Evolutionary conservation across 1,284 basidiomycete species (phyloP), one percentile per base, ranked within the genome.

Genomic region (Neotropicomus parvogracilis): DNA sequence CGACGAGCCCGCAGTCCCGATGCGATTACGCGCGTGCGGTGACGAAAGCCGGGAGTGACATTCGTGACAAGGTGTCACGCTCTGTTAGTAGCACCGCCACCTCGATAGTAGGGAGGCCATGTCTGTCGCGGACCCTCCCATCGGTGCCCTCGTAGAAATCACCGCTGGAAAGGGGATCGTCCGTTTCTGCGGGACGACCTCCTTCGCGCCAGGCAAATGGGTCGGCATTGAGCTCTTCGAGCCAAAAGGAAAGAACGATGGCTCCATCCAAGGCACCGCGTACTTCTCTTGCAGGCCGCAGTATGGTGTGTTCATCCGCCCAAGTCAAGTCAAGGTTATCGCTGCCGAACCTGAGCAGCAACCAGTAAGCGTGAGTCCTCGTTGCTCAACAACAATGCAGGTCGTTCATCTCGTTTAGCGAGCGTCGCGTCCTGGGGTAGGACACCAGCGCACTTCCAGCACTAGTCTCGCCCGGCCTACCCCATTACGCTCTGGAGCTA

Each of bases 171-270:
- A 80, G 41, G 97, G 97, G 9, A 74, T 85, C 44, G 88, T 98
- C 27, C 80, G 93, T 40, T 99, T 95, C 75, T 80, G 78, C 36
- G 97, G 97, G 0, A 64, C 81, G 41, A 92, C 97, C 0, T 78
- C 79, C 4, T 99, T 99, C 66, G 82, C 91, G 13, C 67, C 82
- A 2, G 97, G 97, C 0, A 88, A 88, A 71, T 99, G 97, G 97
- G 80, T 97, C 50, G 97, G 97, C 13, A 83, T 99, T 49, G 92
- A 95, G 65, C 80, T 99, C 46, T 81, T 75, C 42, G 84, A 88
- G 56, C 67, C 79, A 4, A 86, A 83, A 37, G 97, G 97, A 33
- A 98, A 98, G 83, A 99, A 99, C 72, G 89, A 99, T 61, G 97
- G 97, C 2, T 80, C 83, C 1, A 90, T 99, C 1, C 77, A 87